A percentile compares a stretch with the other conserved stretches of the same genome.
Evolutionary conservation across 306 rosid species (phyloP).

Genomic region (Malus fusca): DNA sequence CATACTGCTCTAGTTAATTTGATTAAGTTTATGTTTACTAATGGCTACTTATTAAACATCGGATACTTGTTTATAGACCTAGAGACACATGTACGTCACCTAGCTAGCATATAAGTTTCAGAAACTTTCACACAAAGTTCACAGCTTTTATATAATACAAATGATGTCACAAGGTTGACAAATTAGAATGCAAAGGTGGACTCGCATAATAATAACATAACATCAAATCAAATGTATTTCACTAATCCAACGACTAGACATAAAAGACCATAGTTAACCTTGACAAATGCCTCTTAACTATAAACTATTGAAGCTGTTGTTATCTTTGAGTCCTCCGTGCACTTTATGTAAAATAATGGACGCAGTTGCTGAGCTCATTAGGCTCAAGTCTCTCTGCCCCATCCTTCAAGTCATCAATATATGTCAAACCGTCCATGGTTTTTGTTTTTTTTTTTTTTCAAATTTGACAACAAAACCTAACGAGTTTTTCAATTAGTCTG

Average conservation of each 20-base stretch:
- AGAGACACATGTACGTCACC: neutral
- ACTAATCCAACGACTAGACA: conserved; percentile 9
- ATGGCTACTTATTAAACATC: neutral
- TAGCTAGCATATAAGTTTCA: neutral
- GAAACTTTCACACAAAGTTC: neutral
- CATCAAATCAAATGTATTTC: conserved; percentile 5
- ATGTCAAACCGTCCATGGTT: conserved; percentile 20
- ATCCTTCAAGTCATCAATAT: conserved; percentile 17
- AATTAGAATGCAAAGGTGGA: conserved; percentile 42
- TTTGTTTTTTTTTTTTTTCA: conserved; percentile 6
- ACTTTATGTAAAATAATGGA: conserved; percentile 39
- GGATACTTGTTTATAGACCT: neutral
- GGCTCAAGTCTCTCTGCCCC: conserved; percentile 12
- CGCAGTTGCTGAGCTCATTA: conserved; percentile 34
- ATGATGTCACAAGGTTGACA: conserved; percentile 56
- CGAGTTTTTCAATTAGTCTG: neutral
- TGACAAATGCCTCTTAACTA: neutral
- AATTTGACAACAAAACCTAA: conserved; percentile 21
- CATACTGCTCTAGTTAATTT: neutral
- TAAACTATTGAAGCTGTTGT: conserved; percentile 18
- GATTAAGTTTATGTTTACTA: too few species aligned
- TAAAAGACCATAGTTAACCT: conserved; percentile 21
- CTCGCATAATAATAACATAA: neutral
- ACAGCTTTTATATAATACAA: neutral
- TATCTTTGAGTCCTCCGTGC: conserved; percentile 16